These are phyloP conservation scores for Mycena capillaripes DNA, from an alignment of 768 basidiomycete species.

Conservation along the genomic window DNA sequence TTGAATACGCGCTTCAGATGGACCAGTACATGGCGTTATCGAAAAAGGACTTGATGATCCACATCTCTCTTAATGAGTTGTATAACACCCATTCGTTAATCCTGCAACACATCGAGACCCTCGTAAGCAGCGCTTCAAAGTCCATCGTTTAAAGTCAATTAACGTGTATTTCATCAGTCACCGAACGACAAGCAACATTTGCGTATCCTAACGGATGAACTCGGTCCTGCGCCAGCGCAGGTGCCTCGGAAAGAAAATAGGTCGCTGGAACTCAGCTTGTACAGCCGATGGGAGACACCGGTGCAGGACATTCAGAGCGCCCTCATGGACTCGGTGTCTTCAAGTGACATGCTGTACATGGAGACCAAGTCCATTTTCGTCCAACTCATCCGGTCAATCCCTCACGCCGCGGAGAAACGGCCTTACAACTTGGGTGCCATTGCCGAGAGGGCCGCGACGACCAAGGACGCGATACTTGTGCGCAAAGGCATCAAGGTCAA, in stretches of 20 bases:
- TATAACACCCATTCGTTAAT: conserved; percentile 99
- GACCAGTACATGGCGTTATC: conserved; percentile 99
- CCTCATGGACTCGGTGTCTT: conserved; percentile 96
- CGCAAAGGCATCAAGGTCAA: conserved; percentile 99
- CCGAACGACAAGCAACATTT: conserved; percentile 98
- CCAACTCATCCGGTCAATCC: conserved; percentile 95
- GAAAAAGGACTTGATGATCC: conserved; percentile 98
- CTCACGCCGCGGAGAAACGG: conserved; percentile 83
- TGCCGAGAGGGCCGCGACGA: conserved; percentile 96
- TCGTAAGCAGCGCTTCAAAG: conserved; percentile 68
- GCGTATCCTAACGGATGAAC: conserved; percentile 95
- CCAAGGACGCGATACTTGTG: conserved; percentile 96
- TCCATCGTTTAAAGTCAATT: conserved; percentile 9
- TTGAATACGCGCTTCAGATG: conserved; percentile 70
- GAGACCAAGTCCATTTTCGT: conserved; percentile 99
- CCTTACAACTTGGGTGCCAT: conserved; percentile 92
- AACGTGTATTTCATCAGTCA: conserved; percentile 65
- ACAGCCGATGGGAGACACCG: conserved; percentile 99
- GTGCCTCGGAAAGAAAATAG: conserved; percentile 99
- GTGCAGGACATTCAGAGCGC: conserved; percentile 98
- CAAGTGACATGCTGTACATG: conserved; percentile 99
- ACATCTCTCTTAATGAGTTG: conserved; percentile 98
- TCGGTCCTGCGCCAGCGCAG: conserved; percentile 93
- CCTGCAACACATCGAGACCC: conserved; percentile 92
- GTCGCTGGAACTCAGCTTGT: conserved; percentile 90